Percentiles rank a stretch among this genome's conserved stretches.
Conservation (phyloP, 2,329 filamentous ascomycete species). For the Metarhizium guizhouense region DNA sequence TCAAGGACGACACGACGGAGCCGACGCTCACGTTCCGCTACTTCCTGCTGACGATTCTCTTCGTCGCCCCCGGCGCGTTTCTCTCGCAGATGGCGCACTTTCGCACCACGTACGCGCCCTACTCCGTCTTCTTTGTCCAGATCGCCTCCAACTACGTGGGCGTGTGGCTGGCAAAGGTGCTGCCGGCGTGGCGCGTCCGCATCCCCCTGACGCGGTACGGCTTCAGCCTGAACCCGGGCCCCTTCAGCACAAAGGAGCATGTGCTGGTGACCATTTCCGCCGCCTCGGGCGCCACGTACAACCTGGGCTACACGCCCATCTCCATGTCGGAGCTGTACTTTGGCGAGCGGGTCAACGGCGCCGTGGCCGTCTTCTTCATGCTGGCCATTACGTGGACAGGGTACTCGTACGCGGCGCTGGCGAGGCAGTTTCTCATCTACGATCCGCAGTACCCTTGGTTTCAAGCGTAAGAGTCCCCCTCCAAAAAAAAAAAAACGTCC, state of each 20-base stretch:
- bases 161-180: conserved; percentile 39
- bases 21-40: conserved; percentile 52
- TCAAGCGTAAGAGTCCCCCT: conserved; percentile 25
- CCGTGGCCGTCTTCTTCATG: conserved; percentile 52
- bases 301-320: conserved; percentile 41
- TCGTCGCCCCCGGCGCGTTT: conserved; percentile 48
- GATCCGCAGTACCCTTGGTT: conserved; percentile 37
- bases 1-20: conserved; percentile 46
- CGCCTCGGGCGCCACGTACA: conserved; percentile 42
- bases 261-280: conserved; percentile 47
- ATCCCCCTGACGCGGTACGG: conserved; percentile 37
- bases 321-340: conserved; percentile 49
- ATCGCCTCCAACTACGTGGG: conserved; percentile 48
- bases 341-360: conserved; percentile 39
- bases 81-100: conserved; percentile 47
- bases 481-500: too few relatives aligned
- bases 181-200: conserved; percentile 37
- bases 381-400: conserved; percentile 46
- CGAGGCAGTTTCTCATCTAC: conserved; percentile 47
- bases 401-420: conserved; percentile 50
- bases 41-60: conserved; percentile 44
- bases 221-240: conserved; percentile 47
- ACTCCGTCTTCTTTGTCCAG: conserved; percentile 54
- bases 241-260: conserved; percentile 50
- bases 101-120: conserved; percentile 47